Conservation (phyloP, 2,329 filamentous ascomycete genomes). For the Sporothrix inflata region DNA sequence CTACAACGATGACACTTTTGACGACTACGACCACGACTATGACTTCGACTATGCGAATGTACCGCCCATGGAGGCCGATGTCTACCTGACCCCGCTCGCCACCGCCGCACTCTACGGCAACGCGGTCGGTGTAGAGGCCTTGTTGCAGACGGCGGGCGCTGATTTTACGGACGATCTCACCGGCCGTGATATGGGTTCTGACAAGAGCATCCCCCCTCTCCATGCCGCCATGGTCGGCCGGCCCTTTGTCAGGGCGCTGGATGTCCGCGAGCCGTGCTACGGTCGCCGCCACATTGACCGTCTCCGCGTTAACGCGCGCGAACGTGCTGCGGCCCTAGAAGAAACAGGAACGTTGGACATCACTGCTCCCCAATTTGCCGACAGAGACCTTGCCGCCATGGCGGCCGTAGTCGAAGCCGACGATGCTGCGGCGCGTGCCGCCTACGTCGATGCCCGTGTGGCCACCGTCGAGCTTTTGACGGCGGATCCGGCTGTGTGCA, state of each 20-base stretch:
- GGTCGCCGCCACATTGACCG: background rate
- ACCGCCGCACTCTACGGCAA: too few species aligned
- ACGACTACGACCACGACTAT: background rate
- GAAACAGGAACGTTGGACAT: background rate
- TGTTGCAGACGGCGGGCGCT: too few species aligned
- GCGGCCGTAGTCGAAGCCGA: too few species aligned
- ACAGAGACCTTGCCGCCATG: background rate
- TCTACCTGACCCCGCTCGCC: too few species aligned
- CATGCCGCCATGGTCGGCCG: background rate
- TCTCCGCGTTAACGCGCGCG: too few species aligned
- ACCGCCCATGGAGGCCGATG: background rate
- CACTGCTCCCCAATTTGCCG: background rate
- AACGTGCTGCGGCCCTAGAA: background rate
- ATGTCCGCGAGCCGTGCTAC: background rate
- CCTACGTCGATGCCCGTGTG: too few species aligned
- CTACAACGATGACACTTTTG: background rate
- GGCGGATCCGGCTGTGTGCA: too few species aligned
- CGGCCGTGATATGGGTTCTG: too few species aligned
- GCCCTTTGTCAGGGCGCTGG: background rate
- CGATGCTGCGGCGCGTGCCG: too few species aligned
- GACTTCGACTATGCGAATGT: background rate
- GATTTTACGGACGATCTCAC: too few species aligned
- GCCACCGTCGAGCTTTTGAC: too few species aligned
- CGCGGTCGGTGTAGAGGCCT: too few species aligned
- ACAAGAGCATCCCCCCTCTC: background rate